Evolutionary conservation across 495 filamentous ascomycete species (phyloP).

Genomic region (Hyaloscypha finlandica): DNA sequence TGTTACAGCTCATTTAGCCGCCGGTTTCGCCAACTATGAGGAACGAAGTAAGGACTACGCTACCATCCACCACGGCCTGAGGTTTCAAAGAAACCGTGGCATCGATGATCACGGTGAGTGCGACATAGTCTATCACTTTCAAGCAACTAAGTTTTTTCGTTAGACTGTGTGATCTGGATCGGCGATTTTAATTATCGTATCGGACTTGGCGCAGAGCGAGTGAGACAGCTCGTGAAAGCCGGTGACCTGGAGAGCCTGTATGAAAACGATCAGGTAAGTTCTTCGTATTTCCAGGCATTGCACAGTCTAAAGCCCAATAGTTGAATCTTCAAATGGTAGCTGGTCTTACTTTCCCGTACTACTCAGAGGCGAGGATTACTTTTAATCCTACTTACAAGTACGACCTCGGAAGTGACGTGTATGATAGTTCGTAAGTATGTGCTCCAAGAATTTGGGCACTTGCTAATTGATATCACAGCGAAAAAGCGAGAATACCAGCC

Average conservation of each 20-base stretch:
- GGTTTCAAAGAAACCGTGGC: conserved; percentile 84
- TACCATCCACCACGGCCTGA: conserved; percentile 83
- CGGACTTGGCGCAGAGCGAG: conserved; percentile 77
- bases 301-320: conserved; percentile 29
- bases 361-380: conserved; percentile 79
- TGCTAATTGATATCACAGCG: conserved; percentile 47
- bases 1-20: conserved; percentile 94
- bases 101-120: conserved; percentile 77
- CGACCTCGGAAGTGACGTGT: conserved; percentile 81
- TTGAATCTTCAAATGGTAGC: conserved; percentile 96
- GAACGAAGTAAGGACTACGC: conserved; percentile 88
- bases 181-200: conserved; percentile 99
- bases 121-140: neutral
- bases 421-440: conserved; percentile 80
- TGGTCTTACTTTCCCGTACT: conserved; percentile 84
- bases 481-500: conserved; percentile 91
- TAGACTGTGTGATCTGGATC: conserved; percentile 87
- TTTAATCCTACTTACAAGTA: conserved; percentile 97
- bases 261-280: conserved; percentile 83
- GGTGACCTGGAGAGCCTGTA: conserved; percentile 78
- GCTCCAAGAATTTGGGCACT: neutral
- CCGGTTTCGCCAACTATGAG: conserved; percentile 96
- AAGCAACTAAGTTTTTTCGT: neutral
- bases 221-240: conserved; percentile 69
- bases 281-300: neutral